These are phyloP conservation scores for Astrothelium subdiscretum DNA, from an alignment of 495 filamentous ascomycete genomes.

Conservation along the genomic window DNA sequence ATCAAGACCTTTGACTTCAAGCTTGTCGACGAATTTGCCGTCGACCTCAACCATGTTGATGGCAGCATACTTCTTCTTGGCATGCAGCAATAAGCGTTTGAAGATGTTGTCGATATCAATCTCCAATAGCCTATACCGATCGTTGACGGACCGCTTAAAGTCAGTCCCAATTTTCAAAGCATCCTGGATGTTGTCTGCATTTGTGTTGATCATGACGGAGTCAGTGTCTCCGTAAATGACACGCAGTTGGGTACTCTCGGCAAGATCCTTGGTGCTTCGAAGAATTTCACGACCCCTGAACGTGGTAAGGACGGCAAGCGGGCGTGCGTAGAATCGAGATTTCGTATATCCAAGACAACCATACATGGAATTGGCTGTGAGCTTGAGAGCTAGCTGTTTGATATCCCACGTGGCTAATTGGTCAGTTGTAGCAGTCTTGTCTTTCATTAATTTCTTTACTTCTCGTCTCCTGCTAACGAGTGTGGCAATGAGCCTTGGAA, in stretches of 20 bases:
- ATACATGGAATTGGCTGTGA: slow-evolving; percentile 99
- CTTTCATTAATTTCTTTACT: slow-evolving; percentile 95
- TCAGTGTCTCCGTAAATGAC: slow-evolving; percentile 99
- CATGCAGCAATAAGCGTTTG: slow-evolving; percentile 81
- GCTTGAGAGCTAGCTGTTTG: slow-evolving; percentile 89
- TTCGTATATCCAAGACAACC: slow-evolving; percentile 93
- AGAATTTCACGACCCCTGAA: slow-evolving; percentile 98
- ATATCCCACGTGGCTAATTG: slow-evolving; percentile 95
- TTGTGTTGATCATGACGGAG: slow-evolving; percentile 99
- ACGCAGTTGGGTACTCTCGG: slow-evolving; percentile 72
- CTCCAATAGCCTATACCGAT: slow-evolving; percentile 77
- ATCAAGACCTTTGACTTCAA: slow-evolving; percentile 96
- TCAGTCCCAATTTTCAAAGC: slow-evolving; percentile 79
- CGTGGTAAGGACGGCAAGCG: slow-evolving; percentile 89
- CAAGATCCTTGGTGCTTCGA: slow-evolving; percentile 84
- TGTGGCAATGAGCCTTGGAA: slow-evolving; percentile 81
- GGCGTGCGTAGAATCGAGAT: slow-evolving; percentile 92
- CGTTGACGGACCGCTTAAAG: slow-evolving; percentile 73
- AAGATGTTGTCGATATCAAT: slow-evolving; percentile 99
- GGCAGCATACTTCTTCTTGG: slow-evolving; percentile 99
- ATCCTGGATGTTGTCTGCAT: slow-evolving; percentile 84
- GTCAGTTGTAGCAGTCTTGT: slow-evolving; percentile 72
- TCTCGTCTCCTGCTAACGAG: slow-evolving; percentile 76
- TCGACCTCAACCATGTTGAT: slow-evolving; percentile 84
- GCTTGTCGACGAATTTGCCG: slow-evolving; percentile 83